Base-by-base conservation (phyloP, 106 monocot species). In the Dendrobium catenatum region DNA sequence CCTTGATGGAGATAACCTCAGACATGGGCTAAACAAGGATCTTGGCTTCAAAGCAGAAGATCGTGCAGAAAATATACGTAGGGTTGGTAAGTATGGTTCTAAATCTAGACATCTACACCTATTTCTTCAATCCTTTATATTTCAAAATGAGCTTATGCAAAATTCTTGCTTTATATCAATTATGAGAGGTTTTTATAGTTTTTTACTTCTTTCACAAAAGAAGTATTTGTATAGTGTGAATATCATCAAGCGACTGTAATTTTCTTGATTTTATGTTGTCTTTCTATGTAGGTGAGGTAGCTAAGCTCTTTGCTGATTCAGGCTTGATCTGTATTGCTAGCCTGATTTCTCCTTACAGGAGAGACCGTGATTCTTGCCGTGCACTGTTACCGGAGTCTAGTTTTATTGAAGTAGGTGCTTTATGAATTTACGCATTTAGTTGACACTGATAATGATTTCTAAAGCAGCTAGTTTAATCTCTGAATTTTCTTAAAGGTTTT, bases 1-100 rank as follows among this genome's bases (percentile, higher is more conserved):
- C 44, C 95, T 95, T 85, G 95, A 95, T 79, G 95, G 95, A 56
- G 95, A 95, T 82, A 95, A 95, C 75, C 90, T 95, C 80, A 87
- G 95, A 77, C 95, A 95, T 80, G 95, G 95, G 6, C 51, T 95
- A 68, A 95, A 92, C 87, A 92, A 85, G 73, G 87, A 95, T 83
- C 92, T 95, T 79, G 87, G 92, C 47, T 95, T 95, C 78, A 88
- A 85, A 83, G 92, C 87, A 48, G 90, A 92, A 84, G 95, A 92
- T 48, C 92, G 95, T 70, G 84, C 83, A 44, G 95, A 95, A 87
- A 95, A 95, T 83, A 90, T 95, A 77, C 85, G 95, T 22, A 88
- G 95, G 72, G 88, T 95, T 78, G 95, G 95, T 95, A 77, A 80
- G 88, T 82, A 54, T 70, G 4, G 31, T 73, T 40, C 13, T 37